Evolutionary conservation across 305 asterid genomes (phyloP).

Genomic region (Fraxinus xanthoxyloides): DNA sequence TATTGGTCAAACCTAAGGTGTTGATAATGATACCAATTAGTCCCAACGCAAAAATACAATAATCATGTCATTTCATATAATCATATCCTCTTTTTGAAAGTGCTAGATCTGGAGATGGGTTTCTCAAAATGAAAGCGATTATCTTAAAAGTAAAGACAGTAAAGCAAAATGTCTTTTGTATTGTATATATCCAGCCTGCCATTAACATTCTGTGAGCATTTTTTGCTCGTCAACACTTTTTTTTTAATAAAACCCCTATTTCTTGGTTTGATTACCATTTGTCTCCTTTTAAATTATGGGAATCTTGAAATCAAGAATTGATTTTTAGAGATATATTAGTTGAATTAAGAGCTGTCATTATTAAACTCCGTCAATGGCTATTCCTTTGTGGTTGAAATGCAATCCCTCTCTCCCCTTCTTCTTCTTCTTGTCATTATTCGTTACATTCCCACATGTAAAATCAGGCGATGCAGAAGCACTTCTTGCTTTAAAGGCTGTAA

Average conservation of each 20-base stretch:
- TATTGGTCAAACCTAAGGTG: constrained; percentile 35
- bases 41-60: constrained; percentile 16
- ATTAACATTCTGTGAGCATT: constrained; percentile 25
- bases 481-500: constrained; percentile 44
- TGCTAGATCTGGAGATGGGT: constrained; percentile 37
- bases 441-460: constrained; percentile 35
- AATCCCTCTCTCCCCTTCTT: constrained; percentile 8
- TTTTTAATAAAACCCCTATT: not conserved
- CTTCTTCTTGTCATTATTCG: constrained; percentile 16
- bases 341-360: not conserved
- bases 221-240: constrained; percentile 15
- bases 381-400: constrained; percentile 16
- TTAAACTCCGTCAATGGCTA: constrained; percentile 20
- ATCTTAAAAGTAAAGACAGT: constrained; percentile 14
- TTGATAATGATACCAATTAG: constrained; percentile 48
- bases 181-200: constrained; percentile 8
- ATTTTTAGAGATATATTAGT: constrained; percentile 3
- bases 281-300: not conserved
- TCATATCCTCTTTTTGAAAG: constrained; percentile 24
- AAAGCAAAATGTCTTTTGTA: constrained; percentile 31
- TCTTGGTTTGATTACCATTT: constrained; percentile 12
- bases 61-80: constrained; percentile 18
- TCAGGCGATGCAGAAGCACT: constrained; percentile 78
- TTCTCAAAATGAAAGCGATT: constrained; percentile 16
- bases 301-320: constrained; percentile 18